Base-by-base conservation (phyloP, 176 grass and related monocot genomes). In the Hsuehochloa calcarea region DNA sequence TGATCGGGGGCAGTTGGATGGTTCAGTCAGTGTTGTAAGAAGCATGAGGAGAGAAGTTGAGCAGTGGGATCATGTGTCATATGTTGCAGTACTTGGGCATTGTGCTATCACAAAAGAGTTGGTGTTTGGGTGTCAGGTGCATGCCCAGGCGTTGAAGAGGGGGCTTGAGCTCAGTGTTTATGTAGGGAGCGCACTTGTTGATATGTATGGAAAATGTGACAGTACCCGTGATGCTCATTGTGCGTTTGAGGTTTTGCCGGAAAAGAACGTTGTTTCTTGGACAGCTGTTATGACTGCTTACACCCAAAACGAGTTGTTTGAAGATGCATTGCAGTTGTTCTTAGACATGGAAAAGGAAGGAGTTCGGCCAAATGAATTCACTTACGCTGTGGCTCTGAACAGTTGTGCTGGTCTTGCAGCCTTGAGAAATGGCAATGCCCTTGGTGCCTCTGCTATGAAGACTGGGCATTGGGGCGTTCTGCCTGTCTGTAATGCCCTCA, bases 191-290 rank as follows among this genome's bases (percentile, higher is more conserved):
- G 79, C 91, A 10, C 72, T 93, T 59, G 84, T 96, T 79, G 94
- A 96, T 56, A 93, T 93, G 94, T 96, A 96, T 37, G 94, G 94
- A 19, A 96, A 93, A 74, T 96, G 91, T 79, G 87, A 84, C 41
- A 35, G 44, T 22, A 82, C 84, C 35, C 44, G 20, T 79, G 83
- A 83, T 84, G 83, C 94, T 77, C 70, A 88, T 77, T 23, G 10
- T 56, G 91, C 69, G 3, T 93, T 96, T 0, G 45, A 79, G 37
- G 84, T 68, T 75, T 84, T 89, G 84, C 91, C 78, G 9, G 83
- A 89, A 20, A 93, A 90, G 82, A 96, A 91, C 88, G 72, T 93
- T 80, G 91, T 93, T 56, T 93, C 94, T 66, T 96, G 94, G 94
- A 96, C 89, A 56, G 81, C 94, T 20, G 64, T 88, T 79, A 96